Conservation (phyloP, 2,329 filamentous ascomycete species). For the Sporothrix inflata region DNA sequence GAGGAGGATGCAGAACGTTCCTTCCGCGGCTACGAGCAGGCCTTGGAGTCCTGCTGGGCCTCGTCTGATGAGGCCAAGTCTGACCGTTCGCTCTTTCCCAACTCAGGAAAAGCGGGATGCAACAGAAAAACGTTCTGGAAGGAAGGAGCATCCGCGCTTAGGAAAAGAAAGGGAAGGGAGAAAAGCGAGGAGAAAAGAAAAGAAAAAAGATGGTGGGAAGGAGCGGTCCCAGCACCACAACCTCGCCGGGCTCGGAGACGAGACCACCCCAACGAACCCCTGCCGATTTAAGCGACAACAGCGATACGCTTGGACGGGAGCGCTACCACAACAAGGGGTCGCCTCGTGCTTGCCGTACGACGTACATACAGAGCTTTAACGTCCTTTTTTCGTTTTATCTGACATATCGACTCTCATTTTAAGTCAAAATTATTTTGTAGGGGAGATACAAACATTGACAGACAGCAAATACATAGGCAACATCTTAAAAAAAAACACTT, state of each 20-base stretch:
- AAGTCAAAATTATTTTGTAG: too few species aligned
- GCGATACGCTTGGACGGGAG: not conserved
- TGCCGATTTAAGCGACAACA: not conserved
- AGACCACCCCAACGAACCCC: not conserved
- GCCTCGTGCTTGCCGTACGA: too few species aligned
- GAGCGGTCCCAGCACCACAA: not conserved
- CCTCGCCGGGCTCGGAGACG: not conserved
- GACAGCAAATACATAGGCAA: too few species aligned
- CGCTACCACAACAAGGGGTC: not conserved
- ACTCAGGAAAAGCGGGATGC: conserved; percentile 11
- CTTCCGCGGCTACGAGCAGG: not conserved
- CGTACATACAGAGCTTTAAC: too few species aligned
- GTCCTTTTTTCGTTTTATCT: too few species aligned
- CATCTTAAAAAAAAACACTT: too few species aligned
- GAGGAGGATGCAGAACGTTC: not conserved
- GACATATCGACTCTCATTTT: too few species aligned
- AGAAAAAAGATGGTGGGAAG: not conserved
- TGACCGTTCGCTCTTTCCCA: conserved; percentile 5
- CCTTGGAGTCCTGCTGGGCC: not conserved
- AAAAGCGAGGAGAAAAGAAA: not conserved
- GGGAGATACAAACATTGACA: too few species aligned
- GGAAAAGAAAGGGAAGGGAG: not conserved
- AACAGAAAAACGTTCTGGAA: conserved; percentile 11
- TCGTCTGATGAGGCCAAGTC: not conserved
- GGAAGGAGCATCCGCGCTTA: conserved; percentile 12